Base-by-base conservation (phyloP, 2,329 filamentous ascomycete genomes). In the Colletotrichum echinochloae region DNA sequence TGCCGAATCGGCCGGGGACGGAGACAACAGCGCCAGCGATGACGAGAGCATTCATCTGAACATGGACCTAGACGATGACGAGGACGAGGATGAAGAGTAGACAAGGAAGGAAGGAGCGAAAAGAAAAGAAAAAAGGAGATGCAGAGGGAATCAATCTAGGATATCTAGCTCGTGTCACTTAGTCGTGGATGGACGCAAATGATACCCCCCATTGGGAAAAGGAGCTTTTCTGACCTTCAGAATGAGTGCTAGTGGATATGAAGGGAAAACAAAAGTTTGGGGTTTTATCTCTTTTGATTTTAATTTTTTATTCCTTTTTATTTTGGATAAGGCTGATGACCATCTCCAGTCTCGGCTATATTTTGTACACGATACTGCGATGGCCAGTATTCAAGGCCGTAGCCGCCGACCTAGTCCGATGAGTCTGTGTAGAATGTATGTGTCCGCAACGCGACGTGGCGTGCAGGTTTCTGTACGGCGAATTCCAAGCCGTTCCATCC, bases 11-110 rank as follows among this genome's bases (percentile, higher is more conserved):
- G 78, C 66, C 3, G 77, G 75, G 1, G 79, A 77, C 0, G 81
- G 80, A 5, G 83, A 80, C n/a, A 11, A 12, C 0, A 83, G 83
- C n/a, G 83, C 84, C 26, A 82, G 83, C 39, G 83, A 83, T 18
- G 86, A 88, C 66, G 86, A 84, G 65, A 89, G 87, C 69, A 84
- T 89, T 16, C 86, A 89, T 77, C 79, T 89, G 66, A 87, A 89
- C 65, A 89, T 89, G 86, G 87, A 88, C 55, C 77, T 90, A 12
- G 87, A 89, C 12, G 85, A 85, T 12, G 82, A 82, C 1, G 85
- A 84, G 0, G 44, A 51, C 12, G 83, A 84, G 0, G 81, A 73
- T 1, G 57, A 77, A 76, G n/a, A 73, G 41, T 73, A 72, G 7
- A 73, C 76, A 12, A 66, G 77, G 3, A 72, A 78, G 1, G 76